Conservation (phyloP, 371 early-diverging fungal genomes). For the Amoeboaphelidium occidentale region DNA sequence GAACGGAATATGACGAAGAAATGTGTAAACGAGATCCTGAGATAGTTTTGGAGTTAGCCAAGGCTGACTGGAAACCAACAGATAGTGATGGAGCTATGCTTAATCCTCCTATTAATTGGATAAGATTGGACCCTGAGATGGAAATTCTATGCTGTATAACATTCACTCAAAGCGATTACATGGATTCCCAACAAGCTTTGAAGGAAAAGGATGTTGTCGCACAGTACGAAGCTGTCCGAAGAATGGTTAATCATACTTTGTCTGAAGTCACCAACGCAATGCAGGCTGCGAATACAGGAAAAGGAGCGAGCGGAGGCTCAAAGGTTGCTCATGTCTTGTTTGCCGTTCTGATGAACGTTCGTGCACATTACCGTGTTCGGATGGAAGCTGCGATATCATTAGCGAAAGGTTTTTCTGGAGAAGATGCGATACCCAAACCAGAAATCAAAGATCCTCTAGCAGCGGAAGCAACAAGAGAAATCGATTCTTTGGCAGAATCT, state of each 20-base stretch:
- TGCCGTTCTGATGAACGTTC: conserved; percentile 37
- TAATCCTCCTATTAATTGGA: conserved; percentile 74
- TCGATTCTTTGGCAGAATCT: conserved; percentile 5
- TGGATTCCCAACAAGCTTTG: conserved; percentile 85
- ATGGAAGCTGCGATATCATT: conserved; percentile 71
- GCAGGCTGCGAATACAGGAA: conserved; percentile 39
- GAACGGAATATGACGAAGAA: conserved; percentile 31
- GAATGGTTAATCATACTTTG: conserved; percentile 17
- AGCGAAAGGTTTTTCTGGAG: conserved; percentile 23
- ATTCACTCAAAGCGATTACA: conserved; percentile 82
- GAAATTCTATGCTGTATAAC: conserved; percentile 71
- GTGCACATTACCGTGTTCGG: conserved; percentile 74
- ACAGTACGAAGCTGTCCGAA: conserved; percentile 68
- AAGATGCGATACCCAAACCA: conserved; percentile 2
- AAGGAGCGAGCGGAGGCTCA: conserved; percentile 22
- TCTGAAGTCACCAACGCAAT: conserved; percentile 21
- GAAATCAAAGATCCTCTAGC: conserved; percentile 25
- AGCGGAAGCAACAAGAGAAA: conserved; percentile 15
- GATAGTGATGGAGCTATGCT: neutral
- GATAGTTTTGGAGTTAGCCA: neutral
- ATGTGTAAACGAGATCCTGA: neutral
- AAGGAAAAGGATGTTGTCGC: conserved; percentile 87
- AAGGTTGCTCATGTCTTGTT: conserved; percentile 5
- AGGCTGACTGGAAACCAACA: neutral
- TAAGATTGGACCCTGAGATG: conserved; percentile 83